These are phyloP conservation scores for Calonectria leucothoes DNA, from an alignment of 2,329 filamentous ascomycete species.

Conservation along the genomic window DNA sequence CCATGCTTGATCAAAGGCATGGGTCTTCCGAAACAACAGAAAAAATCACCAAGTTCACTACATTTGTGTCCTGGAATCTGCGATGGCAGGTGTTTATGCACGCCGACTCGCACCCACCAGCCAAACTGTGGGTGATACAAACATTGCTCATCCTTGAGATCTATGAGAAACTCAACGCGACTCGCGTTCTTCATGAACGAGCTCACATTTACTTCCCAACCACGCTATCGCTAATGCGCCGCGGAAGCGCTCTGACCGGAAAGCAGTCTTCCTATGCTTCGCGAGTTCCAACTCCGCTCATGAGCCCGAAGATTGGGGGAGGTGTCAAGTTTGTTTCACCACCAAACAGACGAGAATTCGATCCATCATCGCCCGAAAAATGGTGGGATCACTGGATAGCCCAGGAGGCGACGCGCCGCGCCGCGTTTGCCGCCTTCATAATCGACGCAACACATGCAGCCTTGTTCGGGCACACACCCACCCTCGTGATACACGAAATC, in stretches of 20 bases:
- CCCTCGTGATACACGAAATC: conserved; percentile 44
- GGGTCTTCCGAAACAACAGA: conserved; percentile 29
- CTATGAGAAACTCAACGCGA: conserved; percentile 44
- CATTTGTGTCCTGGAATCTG: conserved; percentile 43
- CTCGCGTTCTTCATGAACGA: conserved; percentile 41
- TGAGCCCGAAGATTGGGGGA: conserved; percentile 36
- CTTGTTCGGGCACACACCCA: conserved; percentile 43
- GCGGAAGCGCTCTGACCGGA: conserved; percentile 41
- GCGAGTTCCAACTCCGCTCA: conserved; percentile 36
- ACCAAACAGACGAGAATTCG: conserved; percentile 29
- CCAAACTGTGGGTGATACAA: conserved; percentile 44
- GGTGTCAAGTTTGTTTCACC: conserved; percentile 20
- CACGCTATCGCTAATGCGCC: conserved; percentile 42
- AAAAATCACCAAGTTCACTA: conserved; percentile 44
- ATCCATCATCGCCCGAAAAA: conserved; percentile 37
- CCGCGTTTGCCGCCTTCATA: conserved; percentile 42
- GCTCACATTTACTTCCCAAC: conserved; percentile 46
- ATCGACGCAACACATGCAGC: conserved; percentile 44
- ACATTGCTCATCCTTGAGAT: conserved; percentile 41
- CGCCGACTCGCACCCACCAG: conserved; percentile 42
- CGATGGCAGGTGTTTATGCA: conserved; percentile 45
- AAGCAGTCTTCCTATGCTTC: conserved; percentile 43
- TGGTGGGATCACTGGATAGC: conserved; percentile 47
- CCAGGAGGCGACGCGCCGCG: conserved; percentile 43
- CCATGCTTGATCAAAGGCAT: conserved; percentile 41